phyloP scores from a whole-genome alignment of 1,139 yeast genomes.

The Hyphopichia pseudoburtonii region DNA sequence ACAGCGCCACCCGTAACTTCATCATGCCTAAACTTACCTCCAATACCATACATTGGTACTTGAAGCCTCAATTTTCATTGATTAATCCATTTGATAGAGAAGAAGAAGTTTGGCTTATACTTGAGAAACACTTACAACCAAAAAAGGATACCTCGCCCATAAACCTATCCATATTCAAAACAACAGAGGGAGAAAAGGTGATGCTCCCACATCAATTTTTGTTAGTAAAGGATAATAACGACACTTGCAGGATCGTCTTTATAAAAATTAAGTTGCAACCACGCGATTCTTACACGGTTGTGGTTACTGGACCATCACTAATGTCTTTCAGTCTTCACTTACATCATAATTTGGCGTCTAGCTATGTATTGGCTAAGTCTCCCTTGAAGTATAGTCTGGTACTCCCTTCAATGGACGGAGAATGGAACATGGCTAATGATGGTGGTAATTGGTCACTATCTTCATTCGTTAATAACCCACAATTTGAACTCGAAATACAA shows the following conservation, averaged over 20 bases:
- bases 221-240: constrained; percentile 16
- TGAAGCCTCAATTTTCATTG: constrained; percentile 51
- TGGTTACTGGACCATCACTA: constrained; percentile 21
- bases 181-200: constrained; percentile 32
- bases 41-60: constrained; percentile 18
- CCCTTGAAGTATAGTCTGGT: constrained; percentile 18
- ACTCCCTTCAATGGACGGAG: constrained; percentile 29
- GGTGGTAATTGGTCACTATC: constrained; percentile 62
- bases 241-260: constrained; percentile 27
- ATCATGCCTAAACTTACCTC: constrained; percentile 21
- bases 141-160: constrained; percentile 14
- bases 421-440: constrained; percentile 47
- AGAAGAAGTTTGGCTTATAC: constrained; percentile 49
- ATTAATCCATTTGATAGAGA: constrained; percentile 26
- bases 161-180: constrained; percentile 29
- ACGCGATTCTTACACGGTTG: constrained; percentile 23
- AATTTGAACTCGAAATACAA: constrained; percentile 38
- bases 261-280: constrained; percentile 26
- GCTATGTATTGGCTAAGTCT: constrained; percentile 24
- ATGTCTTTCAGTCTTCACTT: constrained; percentile 38
- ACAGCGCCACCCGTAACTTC: constrained; percentile 32
- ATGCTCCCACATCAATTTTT: constrained; percentile 29
- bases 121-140: constrained; percentile 39
- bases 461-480: constrained; percentile 62
- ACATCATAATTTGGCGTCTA: constrained; percentile 27